A percentile compares a stretch with the other conserved stretches of the same genome.
These are phyloP conservation scores for Annona cherimola DNA, from an alignment of 164 flowering plant genomes.

Conservation along the genomic window DNA sequence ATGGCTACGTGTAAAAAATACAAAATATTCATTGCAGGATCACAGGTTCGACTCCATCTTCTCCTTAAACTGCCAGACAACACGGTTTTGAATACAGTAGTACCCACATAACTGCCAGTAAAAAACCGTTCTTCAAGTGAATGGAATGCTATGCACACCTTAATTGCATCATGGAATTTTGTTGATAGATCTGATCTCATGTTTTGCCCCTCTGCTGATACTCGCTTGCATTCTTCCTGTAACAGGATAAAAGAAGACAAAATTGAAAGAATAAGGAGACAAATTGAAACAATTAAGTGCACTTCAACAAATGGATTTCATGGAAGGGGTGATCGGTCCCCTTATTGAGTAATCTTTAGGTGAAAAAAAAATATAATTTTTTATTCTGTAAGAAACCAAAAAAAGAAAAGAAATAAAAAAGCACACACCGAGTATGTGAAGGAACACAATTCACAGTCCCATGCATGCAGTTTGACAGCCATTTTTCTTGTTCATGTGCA, in stretches of 20 bases:
- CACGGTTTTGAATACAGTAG: neutral
- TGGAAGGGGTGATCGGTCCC: neutral
- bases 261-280: neutral
- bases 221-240: conserved; percentile 93
- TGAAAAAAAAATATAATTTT: too few relatives aligned
- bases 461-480: too few relatives aligned
- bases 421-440: too few relatives aligned
- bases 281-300: neutral
- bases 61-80: neutral
- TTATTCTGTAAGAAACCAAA: too few relatives aligned
- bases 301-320: neutral
- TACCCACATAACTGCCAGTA: neutral
- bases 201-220: conserved; percentile 82
- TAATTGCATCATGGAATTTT: conserved; percentile 86
- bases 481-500: too few relatives aligned
- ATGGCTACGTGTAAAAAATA: too few relatives aligned
- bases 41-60: neutral
- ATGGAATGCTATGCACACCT: conserved; percentile 38
- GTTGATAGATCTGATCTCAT: conserved; percentile 78
- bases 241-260: conserved; percentile 8
- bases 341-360: too few relatives aligned
- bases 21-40: neutral
- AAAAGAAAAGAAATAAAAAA: too few relatives aligned
- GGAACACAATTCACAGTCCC: too few relatives aligned
- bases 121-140: neutral